A percentile compares a stretch with the other conserved stretches of the same genome.
Evolutionary conservation across 192 early-diverging fungal genomes (phyloP).

Genomic region (Umbelopsis ramanniana): DNA sequence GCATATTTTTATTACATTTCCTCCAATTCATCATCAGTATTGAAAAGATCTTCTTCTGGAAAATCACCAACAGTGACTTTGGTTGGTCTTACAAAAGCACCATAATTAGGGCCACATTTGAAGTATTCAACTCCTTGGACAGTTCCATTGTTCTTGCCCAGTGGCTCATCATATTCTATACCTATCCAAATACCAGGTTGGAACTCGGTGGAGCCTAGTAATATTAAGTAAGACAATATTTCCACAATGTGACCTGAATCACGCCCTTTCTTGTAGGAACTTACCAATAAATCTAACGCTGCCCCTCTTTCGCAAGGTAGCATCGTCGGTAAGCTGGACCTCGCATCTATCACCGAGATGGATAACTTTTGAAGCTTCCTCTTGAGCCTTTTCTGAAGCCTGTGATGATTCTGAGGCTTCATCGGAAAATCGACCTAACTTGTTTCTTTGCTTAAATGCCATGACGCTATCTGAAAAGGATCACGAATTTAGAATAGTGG

Average conservation of each 20-base stretch:
- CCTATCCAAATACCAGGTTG: constrained; percentile 93
- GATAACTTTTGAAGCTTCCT: constrained; percentile 69
- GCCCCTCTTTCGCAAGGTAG: constrained; percentile 56
- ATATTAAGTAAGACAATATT: neutral
- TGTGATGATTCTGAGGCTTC: constrained; percentile 45
- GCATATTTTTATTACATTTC: constrained; percentile 39
- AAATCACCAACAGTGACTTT: constrained; percentile 91
- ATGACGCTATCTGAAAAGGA: constrained; percentile 72
- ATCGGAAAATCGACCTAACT: constrained; percentile 85
- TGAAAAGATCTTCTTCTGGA: constrained; percentile 86
- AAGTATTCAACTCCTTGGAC: constrained; percentile 84
- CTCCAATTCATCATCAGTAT: constrained; percentile 72
- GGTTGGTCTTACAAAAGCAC: constrained; percentile 90
- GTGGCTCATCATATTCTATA: constrained; percentile 93
- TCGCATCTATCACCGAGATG: constrained; percentile 83
- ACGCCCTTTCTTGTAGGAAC: constrained; percentile 27
- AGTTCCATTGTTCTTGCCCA: constrained; percentile 93
- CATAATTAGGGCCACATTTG: constrained; percentile 70
- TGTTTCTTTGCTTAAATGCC: constrained; percentile 87
- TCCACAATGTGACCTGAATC: constrained; percentile 62
- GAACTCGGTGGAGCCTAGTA: constrained; percentile 65
- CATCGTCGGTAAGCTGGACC: constrained; percentile 65
- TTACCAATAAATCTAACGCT: constrained; percentile 76
- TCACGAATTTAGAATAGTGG: neutral
- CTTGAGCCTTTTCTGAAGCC: constrained; percentile 51